Base-by-base conservation (phyloP, 345 rosid genomes). In the Reutealis trisperma region DNA sequence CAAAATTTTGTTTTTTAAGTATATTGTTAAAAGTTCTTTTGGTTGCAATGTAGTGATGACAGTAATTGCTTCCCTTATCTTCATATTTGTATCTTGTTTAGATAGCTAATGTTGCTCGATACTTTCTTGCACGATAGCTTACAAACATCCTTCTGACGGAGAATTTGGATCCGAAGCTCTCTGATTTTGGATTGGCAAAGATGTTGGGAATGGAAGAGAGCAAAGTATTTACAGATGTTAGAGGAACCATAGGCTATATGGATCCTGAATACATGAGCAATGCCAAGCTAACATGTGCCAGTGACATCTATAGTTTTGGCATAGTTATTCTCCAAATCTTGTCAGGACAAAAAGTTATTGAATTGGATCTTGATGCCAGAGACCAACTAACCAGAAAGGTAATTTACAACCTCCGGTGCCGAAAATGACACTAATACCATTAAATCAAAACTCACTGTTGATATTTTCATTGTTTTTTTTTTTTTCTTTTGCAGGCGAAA, bases 241-340 rank as follows among this genome's bases (percentile, higher is more conserved):
- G 94, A 78, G 92, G 94, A 80, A 90, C 92, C 27, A 87, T 89
- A 62, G 92, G 92, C 3, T 89, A 91, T 68, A 88, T 91, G 94
- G 94, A 91, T 75, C 92, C 92, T 0, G 91, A 91, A 75, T 91
- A 91, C 78, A 86, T 89, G 88, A 91, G 77, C 85, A 90, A 89
- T 60, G 87, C 94, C 59, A 89, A 85, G 82, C 85, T 89, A 60
- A 89, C 94, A 6, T 72, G 84, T 75, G 90, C 92, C 4, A 88
- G 94, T 78, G 94, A 91, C 70, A 83, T 89, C 55, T 91, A 89
- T 41, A 89, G 94, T 75, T 89, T 91, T 13, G 94, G 94, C 8
- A 90, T 90, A 55, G 91, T 90, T 44, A 77, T 72, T 22, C 89
- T 90, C 58, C 94, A 91, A 67, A 76, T 91, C 55, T 86, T 91